Evolutionary conservation across 2,329 filamentous ascomycete species (phyloP).

Genomic region (Drechslerella coelobrocha): DNA sequence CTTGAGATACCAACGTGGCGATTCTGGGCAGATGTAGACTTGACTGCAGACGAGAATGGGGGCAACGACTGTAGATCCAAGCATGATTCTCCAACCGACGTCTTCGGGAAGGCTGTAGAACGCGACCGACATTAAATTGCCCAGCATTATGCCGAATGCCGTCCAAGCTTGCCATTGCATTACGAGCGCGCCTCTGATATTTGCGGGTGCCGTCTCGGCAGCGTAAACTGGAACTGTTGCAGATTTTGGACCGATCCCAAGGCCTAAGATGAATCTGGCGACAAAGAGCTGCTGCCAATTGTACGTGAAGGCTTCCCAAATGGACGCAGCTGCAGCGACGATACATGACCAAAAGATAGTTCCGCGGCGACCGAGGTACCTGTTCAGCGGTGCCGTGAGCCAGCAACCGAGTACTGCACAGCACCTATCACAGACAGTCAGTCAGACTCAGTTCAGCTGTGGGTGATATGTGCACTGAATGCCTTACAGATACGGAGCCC

Average conservation of each 20-base stretch:
- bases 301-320: slow-evolving; percentile 70
- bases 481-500: slow-evolving; percentile 59
- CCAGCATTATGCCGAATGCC: slow-evolving; percentile 69
- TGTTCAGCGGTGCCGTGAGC: slow-evolving; percentile 72
- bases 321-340: slow-evolving; percentile 66
- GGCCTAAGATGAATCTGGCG: slow-evolving; percentile 74
- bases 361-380: slow-evolving; percentile 72
- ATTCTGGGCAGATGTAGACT: slow-evolving; percentile 72
- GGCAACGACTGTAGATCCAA: slow-evolving; percentile 71
- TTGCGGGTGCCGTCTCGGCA: slow-evolving; percentile 74
- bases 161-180: slow-evolving; percentile 83
- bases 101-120: slow-evolving; percentile 41
- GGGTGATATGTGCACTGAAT: not conserved
- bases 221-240: slow-evolving; percentile 78
- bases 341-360: slow-evolving; percentile 79
- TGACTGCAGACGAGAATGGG: slow-evolving; percentile 66
- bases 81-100: slow-evolving; percentile 72
- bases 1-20: slow-evolving; percentile 70
- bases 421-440: slow-evolving; percentile 59
- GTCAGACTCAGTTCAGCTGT: slow-evolving; percentile 61
- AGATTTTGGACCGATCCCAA: slow-evolving; percentile 78
- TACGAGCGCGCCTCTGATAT: slow-evolving; percentile 75
- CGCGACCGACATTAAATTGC: slow-evolving; percentile 63
- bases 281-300: slow-evolving; percentile 75
- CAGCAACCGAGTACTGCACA: slow-evolving; percentile 75